Base-by-base conservation (phyloP, 371 early-diverging fungal genomes). In the Lichtheimia corymbifera region DNA sequence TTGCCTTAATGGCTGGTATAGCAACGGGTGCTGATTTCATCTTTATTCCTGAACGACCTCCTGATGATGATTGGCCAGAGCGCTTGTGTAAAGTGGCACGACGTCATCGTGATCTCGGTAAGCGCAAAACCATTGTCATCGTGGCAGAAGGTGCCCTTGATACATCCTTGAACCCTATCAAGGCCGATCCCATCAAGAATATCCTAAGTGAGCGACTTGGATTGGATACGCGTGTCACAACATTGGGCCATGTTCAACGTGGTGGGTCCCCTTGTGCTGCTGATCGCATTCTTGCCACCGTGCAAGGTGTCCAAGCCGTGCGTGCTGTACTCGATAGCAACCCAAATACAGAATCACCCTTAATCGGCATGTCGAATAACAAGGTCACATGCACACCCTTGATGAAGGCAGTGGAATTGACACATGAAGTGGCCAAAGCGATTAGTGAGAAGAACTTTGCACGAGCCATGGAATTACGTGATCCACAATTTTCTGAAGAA, bases 201-300 rank as follows among this genome's bases (percentile, higher is more conserved):
- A 81, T 93, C 24, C 73, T 99, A 49, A 78, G 86, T 18, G 82
- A 88, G 14, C 77, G 89, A 6, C 72, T 93, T n/a, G 87, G 87
- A 20, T 79, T 96, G 50, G 99, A 99, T 66, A 93, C 96, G 3
- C 86, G 99, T 6, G 90, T 95, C 50, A 93, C 98, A 9, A 93
- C 88, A n/a, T 78, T 99, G 25, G 99, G 99, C 7, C 99, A 99
- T 71, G 92, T 97, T 17, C 99, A 99, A 78, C 87, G 99, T 50
- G 99, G 99, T 59, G 99, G 99, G 15, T 85, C 88, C 1, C 98
- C 99, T 6, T 88, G 89, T 63, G 92, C 93, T 9, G 90, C 83
- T 65, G 99, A 99, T 72, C 88, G 99, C 47, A 90, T 93, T 68
- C 70, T 96, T 64, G 72, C 70, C 13, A 75, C 99, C 1, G 83